These are phyloP conservation scores for Blastocystis sp. DNA, from an alignment of 352 stramenopile species.

Conservation along the genomic window DNA sequence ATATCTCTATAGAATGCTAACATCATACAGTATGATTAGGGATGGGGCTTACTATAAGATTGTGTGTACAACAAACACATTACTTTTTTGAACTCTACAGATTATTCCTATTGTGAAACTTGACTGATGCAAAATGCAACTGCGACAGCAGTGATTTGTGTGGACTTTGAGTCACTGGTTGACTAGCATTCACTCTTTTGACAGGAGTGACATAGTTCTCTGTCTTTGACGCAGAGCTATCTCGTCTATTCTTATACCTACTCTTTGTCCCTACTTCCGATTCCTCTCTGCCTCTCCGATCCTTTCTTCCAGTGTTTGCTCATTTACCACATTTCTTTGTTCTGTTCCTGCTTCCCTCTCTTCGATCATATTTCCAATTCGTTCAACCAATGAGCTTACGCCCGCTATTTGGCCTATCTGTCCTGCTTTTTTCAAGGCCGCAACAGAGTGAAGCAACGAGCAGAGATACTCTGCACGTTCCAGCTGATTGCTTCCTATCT, in stretches of 20 bases:
- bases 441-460: neutral
- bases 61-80: neutral
- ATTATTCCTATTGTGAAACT: neutral
- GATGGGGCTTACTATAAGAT: too few relatives aligned
- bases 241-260: neutral
- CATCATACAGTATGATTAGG: too few relatives aligned
- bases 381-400: neutral
- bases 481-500: conserved; percentile 42
- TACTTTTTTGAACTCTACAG: conserved; percentile 32
- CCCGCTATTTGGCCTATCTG: conserved; percentile 13
- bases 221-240: neutral
- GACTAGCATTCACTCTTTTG: neutral
- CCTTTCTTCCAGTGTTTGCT: neutral
- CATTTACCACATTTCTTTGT: neutral
- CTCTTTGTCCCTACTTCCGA: neutral
- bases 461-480: conserved; percentile 23
- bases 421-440: conserved; percentile 48
- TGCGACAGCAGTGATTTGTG: conserved; percentile 30
- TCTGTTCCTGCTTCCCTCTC: neutral
- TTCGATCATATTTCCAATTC: conserved; percentile 19
- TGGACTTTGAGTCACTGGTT: neutral
- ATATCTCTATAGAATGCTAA: too few relatives aligned
- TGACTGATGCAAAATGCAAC: neutral
- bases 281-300: neutral
- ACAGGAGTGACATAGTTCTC: neutral